Conservation (phyloP, 1,284 basidiomycete genomes). For the Ceratorhiza oryzae-sativae region DNA sequence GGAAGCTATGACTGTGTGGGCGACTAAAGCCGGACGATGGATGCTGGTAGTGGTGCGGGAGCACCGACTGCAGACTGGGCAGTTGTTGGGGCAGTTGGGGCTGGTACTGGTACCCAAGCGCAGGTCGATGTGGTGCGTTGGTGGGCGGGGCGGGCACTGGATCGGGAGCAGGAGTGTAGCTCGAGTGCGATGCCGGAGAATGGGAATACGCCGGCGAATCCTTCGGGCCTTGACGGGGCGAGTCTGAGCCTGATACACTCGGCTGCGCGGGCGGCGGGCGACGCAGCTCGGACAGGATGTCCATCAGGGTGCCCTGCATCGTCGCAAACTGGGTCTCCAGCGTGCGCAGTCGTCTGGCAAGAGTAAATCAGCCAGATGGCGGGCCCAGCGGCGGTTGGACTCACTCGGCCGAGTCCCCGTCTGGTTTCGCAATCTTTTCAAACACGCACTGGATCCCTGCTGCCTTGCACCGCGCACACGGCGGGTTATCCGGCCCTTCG, state of each 20-base stretch:
- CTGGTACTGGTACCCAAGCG: slow-evolving; percentile 1
- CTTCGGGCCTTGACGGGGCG: background rate
- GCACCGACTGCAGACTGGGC: slow-evolving; percentile 21
- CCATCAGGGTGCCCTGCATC: slow-evolving; percentile 1
- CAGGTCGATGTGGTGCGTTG: background rate
- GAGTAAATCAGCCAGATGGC: background rate
- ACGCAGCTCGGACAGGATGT: slow-evolving; percentile 9
- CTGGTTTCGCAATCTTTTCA: slow-evolving; percentile 40
- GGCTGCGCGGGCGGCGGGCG: background rate
- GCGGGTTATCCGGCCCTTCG: slow-evolving; percentile 42
- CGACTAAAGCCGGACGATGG: slow-evolving; percentile 2
- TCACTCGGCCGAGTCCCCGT: slow-evolving; percentile 15
- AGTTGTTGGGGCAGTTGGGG: slow-evolving; percentile 6
- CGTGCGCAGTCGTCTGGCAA: background rate
- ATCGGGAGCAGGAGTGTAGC: background rate
- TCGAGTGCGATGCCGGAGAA: slow-evolving; percentile 5
- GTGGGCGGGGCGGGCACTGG: background rate
- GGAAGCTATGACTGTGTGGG: slow-evolving; percentile 1
- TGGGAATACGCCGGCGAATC: slow-evolving; percentile 13
- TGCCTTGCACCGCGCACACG: slow-evolving; percentile 40
- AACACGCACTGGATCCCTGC: slow-evolving; percentile 39
- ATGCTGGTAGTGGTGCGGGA: slow-evolving; percentile 22
- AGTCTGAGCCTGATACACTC: background rate
- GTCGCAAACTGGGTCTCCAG: slow-evolving; percentile 24
- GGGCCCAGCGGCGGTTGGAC: background rate